Percentiles rank a stretch among this genome's conserved stretches.
phyloP scores from a whole-genome alignment of 176 grass and related monocot species.

The Avena sativa region DNA sequence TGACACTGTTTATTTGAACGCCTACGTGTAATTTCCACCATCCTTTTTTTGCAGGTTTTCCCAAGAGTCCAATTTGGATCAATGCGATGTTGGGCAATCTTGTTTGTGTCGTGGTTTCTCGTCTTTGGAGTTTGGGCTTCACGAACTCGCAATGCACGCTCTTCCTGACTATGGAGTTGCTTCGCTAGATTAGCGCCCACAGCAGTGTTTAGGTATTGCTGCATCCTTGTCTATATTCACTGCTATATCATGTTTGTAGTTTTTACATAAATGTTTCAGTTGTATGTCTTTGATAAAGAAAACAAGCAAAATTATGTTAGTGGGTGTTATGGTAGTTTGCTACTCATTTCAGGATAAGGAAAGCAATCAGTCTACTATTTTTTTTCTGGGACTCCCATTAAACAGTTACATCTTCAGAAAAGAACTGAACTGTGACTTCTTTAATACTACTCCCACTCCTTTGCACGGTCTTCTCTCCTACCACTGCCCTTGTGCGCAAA shows the following conservation, averaged over 20 bases:
- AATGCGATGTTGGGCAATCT: slow-evolving; percentile 70
- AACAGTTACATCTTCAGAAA: background rate
- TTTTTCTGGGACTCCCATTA: background rate
- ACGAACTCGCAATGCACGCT: slow-evolving; percentile 61
- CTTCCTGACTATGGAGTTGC: slow-evolving; percentile 44
- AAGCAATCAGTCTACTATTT: background rate
- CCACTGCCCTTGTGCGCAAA: background rate
- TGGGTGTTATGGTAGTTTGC: slow-evolving; percentile 1
- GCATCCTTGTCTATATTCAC: slow-evolving; percentile 48
- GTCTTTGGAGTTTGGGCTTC: slow-evolving; percentile 89
- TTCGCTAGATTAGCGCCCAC: background rate
- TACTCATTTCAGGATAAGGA: slow-evolving; percentile 3
- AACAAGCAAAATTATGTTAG: slow-evolving; percentile 30
- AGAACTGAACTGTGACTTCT: background rate
- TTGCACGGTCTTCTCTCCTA: slow-evolving; percentile 30
- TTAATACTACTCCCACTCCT: background rate
- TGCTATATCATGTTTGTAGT: background rate
- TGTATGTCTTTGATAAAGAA: slow-evolving; percentile 21
- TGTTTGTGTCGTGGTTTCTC: slow-evolving; percentile 89
- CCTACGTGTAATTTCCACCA: background rate
- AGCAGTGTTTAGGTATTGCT: slow-evolving; percentile 28
- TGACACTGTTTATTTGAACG: background rate
- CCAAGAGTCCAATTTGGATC: slow-evolving; percentile 79
- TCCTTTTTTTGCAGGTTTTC: slow-evolving; percentile 52
- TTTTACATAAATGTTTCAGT: slow-evolving; percentile 27